Evolutionary conservation across 257 asterid genomes (phyloP).

Genomic region (Fraxinus anomala): DNA sequence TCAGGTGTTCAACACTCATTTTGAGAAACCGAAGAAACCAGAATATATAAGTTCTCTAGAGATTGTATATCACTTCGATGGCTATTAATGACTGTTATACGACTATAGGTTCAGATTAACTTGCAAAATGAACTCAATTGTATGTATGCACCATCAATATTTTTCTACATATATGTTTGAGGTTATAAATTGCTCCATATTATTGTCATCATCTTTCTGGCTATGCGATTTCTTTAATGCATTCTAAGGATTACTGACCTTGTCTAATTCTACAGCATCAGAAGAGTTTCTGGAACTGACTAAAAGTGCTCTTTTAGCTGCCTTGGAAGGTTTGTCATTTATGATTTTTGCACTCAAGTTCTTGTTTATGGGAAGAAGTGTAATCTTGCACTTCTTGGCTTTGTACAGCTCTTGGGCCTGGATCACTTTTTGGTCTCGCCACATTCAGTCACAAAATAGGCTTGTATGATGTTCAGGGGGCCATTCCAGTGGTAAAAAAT

Average conservation of each 20-base stretch:
- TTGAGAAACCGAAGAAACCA: no score
- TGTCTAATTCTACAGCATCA: constrained; percentile 65
- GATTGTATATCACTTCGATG: constrained; percentile 18
- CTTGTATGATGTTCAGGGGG: constrained; percentile 95
- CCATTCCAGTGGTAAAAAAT: constrained; percentile 95
- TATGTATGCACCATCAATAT: neutral
- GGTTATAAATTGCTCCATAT: constrained; percentile 16
- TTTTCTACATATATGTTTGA: constrained; percentile 11
- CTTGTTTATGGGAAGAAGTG: constrained; percentile 21
- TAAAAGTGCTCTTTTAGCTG: constrained; percentile 93
- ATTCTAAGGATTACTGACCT: constrained; percentile 29
- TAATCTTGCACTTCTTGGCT: constrained; percentile 29
- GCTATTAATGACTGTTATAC: constrained; percentile 7
- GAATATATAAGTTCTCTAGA: neutral
- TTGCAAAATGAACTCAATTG: neutral
- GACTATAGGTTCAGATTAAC: constrained; percentile 8
- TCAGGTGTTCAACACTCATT: no score
- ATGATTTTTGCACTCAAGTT: constrained; percentile 16
- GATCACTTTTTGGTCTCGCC: constrained; percentile 96
- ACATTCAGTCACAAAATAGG: constrained; percentile 98
- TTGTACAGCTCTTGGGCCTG: constrained; percentile 86
- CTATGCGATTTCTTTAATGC: constrained; percentile 14
- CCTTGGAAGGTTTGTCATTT: constrained; percentile 79
- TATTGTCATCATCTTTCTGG: neutral
- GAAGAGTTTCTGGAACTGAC: constrained; percentile 97